A percentile compares a stretch with the other conserved stretches of the same genome.
These are phyloP conservation scores for Daldinia vernicosa DNA, from an alignment of 495 filamentous ascomycete genomes.

Conservation along the genomic window DNA sequence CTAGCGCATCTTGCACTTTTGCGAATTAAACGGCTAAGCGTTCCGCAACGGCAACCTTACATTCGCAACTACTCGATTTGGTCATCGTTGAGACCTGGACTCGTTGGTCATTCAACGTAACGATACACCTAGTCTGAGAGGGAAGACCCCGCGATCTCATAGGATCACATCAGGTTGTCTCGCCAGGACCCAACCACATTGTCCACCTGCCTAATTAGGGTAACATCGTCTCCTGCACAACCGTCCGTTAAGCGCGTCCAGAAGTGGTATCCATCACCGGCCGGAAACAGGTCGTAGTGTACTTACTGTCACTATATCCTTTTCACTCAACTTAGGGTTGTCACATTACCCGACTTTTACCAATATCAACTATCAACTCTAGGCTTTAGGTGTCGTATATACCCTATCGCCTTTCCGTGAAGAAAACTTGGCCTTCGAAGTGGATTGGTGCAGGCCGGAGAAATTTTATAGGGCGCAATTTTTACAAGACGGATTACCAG, in stretches of 20 bases:
- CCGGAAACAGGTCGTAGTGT: constrained; percentile 20
- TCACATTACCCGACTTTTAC: constrained; percentile 36
- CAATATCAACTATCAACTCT: constrained; percentile 28
- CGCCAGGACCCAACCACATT: constrained; percentile 33
- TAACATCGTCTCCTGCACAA: constrained; percentile 40
- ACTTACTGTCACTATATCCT: constrained; percentile 24
- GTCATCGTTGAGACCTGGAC: neutral
- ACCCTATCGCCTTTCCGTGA: constrained; percentile 3
- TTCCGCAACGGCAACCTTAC: constrained; percentile 37
- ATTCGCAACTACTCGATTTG: constrained; percentile 27
- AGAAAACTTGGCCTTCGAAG: constrained; percentile 22
- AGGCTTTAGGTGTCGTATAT: constrained; percentile 24
- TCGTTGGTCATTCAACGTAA: constrained; percentile 35
- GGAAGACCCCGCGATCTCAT: constrained; percentile 38
- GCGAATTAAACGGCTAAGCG: constrained; percentile 11
- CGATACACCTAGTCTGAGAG: constrained; percentile 37
- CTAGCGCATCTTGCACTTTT: neutral
- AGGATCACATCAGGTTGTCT: constrained; percentile 40
- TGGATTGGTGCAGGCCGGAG: constrained; percentile 24
- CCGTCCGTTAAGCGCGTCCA: constrained; percentile 26
- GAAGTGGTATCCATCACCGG: constrained; percentile 28
- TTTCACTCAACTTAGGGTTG: constrained; percentile 28
- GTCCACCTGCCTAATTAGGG: constrained; percentile 43
- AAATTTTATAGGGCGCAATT: constrained; percentile 25
- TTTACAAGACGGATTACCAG: constrained; percentile 18